Conservation (phyloP, 1,139 yeast genomes). For the Debaryomyces robertsiae region DNA sequence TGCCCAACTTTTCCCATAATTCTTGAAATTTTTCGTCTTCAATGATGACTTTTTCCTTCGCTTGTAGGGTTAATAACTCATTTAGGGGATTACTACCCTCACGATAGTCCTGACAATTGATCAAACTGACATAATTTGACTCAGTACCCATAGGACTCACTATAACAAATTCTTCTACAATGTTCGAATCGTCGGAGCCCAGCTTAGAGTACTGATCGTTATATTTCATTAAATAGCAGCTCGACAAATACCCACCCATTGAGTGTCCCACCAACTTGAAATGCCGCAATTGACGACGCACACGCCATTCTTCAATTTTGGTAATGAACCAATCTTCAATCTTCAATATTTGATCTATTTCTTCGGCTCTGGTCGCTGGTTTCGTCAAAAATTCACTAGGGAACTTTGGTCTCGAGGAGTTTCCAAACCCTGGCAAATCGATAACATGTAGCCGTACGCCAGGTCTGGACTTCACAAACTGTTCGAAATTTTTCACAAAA, state of each 20-base stretch:
- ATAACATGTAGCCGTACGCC: constrained; percentile 38
- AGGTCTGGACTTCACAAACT: constrained; percentile 33
- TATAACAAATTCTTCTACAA: constrained; percentile 34
- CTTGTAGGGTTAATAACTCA: constrained; percentile 27
- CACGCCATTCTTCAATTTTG: constrained; percentile 42
- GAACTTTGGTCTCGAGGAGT: constrained; percentile 44
- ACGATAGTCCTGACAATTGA: constrained; percentile 37
- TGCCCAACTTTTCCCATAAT: constrained; percentile 40
- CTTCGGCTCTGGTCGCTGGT: constrained; percentile 24
- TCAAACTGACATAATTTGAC: constrained; percentile 38
- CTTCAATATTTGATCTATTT: constrained; percentile 35
- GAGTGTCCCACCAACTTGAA: constrained; percentile 45
- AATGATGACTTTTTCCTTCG: constrained; percentile 18
- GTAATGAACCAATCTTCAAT: constrained; percentile 50
- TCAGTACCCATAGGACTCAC: constrained; percentile 55
- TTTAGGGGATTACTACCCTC: constrained; percentile 33
- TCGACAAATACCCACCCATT: constrained; percentile 48
- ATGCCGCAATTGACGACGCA: constrained; percentile 22
- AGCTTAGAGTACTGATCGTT: constrained; percentile 21
- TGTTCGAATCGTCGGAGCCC: constrained; percentile 12
- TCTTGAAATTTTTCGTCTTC: constrained; percentile 23
- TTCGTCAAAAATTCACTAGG: constrained; percentile 32
- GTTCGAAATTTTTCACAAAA: constrained; percentile 43
- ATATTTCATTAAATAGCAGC: constrained; percentile 47
- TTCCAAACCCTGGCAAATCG: constrained; percentile 51